Percentiles rank a stretch among this genome's conserved stretches.
These are phyloP conservation scores for Clarireedia hainanense DNA, from an alignment of 2,329 filamentous ascomycete genomes.

Conservation along the genomic window DNA sequence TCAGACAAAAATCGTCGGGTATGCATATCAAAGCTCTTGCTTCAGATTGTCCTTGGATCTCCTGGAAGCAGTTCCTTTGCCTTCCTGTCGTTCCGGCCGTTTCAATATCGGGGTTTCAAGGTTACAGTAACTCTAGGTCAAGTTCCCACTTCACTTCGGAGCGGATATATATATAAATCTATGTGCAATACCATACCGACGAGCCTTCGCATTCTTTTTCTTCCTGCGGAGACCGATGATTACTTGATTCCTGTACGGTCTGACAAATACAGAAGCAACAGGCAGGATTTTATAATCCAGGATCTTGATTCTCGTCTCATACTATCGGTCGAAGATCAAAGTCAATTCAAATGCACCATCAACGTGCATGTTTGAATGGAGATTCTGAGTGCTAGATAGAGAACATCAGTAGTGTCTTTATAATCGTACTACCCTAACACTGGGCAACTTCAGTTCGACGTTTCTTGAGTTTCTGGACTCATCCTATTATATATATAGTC, in stretches of 20 bases:
- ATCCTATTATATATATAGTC: constrained; percentile 5
- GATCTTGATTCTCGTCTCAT: neutral
- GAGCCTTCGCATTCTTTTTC: no score
- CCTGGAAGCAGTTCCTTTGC: neutral
- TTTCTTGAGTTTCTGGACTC: neutral
- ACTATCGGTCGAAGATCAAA: neutral
- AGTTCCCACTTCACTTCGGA: no score
- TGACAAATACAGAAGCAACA: no score
- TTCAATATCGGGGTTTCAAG: no score
- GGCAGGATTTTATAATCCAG: neutral
- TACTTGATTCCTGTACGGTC: no score
- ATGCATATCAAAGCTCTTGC: neutral
- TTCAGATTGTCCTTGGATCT: neutral
- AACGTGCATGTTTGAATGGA: neutral
- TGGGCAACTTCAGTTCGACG: neutral
- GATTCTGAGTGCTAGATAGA: neutral
- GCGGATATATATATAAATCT: no score
- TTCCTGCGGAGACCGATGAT: no score
- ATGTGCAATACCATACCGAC: no score
- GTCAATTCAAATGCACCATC: neutral
- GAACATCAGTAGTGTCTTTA: neutral
- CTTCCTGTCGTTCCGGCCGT: no score
- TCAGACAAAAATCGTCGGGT: neutral
- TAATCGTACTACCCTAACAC: neutral
- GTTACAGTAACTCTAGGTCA: no score